Base-by-base conservation (phyloP, 1,284 basidiomycete species). In the Tausonia pullulans region DNA sequence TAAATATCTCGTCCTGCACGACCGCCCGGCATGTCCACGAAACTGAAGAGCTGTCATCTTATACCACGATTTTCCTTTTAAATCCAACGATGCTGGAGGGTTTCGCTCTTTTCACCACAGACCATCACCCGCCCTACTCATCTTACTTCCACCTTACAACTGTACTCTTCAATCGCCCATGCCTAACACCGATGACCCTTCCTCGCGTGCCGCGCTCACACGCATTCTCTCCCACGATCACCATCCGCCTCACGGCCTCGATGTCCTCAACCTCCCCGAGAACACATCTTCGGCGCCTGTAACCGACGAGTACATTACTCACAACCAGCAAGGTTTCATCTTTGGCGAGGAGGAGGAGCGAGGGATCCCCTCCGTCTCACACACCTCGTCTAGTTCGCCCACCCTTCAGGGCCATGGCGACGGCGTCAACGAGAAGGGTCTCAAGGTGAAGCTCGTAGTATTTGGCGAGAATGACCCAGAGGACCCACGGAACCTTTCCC, bases 401-500 rank as follows among this genome's bases (percentile, higher is more conserved):
- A 5, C n/a, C 49, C 50, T 41, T 39, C 5, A 41, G 52, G 49
- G n/a, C 8, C n/a, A 43, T 16, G 10, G 43, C 13, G 43, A 56
- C 45, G 45, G 41, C 44, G 51, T 40, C 40, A 48, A 46, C 41
- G 63, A 64, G 48, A 64, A 60, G 53, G 59, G 59, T 4, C 48
- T 64, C n/a, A 58, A 60, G 56, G 40, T 64, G 58, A 64, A 64
- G 53, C 53, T 64, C 52, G 63, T 64, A 6, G 57, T 54, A 3
- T 64, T 43, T 13, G 41, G 4, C 5, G 52, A 49, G 13, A 14
- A 14, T 27, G 63, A 64, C 41, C 39, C 39, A 3, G 63, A 65
- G 56, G 54, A 65, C 53, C 63, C 63, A 3, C 49, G 50, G 43
- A 49, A 60, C 27, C 45, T 53, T 14, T 5, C 59, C 8, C 9